Base-by-base conservation (phyloP, 306 rosid genomes). In the Trifolium subterraneum region DNA sequence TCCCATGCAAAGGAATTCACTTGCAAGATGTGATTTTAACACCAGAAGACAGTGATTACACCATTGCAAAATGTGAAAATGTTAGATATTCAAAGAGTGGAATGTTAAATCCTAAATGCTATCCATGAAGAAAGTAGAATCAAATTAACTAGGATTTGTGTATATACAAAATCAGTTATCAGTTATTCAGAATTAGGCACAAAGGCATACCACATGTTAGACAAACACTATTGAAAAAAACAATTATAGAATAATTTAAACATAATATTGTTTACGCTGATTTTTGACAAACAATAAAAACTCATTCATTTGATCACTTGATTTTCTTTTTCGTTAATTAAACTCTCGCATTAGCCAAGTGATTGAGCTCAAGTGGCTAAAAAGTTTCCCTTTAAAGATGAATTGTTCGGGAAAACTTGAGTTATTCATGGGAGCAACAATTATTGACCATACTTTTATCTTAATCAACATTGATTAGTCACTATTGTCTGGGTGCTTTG, bases 41-140 rank as follows among this genome's bases (percentile, higher is more conserved):
- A 3, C 70, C 71, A 4, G 45, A 63, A 38, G 76, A 33, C 1
- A 25, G n/a, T 6, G 70, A 33, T 6, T 10, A 10, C 11, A 63
- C 73, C 15, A 27, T 23, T 51, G 97, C 96, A 68, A 66, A 81
- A 7, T 92, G 96, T 79, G 61, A 80, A 27, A 90, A 88, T 74
- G 90, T 82, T 48, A 10, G 58, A 42, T 36, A 68, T 44, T 8
- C 22, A 11, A 59, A 68, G 1, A 71, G 45, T 48, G 93, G 90
- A 55, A 73, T 12, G 10, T 86, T 86, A 68, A 73, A 51, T 68
- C 96, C 97, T 60, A 78, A 29, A n/a, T 92, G 97, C 71, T 20
- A 56, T 15, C 0, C 15, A 33, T 71, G 78, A 72, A 58, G 68
- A 50, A 10, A 65, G 61, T 56, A 42, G 25, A 13, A 9, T 23